These are phyloP conservation scores for Agrocybe pediades DNA, from an alignment of 768 basidiomycete species.

Conservation along the genomic window DNA sequence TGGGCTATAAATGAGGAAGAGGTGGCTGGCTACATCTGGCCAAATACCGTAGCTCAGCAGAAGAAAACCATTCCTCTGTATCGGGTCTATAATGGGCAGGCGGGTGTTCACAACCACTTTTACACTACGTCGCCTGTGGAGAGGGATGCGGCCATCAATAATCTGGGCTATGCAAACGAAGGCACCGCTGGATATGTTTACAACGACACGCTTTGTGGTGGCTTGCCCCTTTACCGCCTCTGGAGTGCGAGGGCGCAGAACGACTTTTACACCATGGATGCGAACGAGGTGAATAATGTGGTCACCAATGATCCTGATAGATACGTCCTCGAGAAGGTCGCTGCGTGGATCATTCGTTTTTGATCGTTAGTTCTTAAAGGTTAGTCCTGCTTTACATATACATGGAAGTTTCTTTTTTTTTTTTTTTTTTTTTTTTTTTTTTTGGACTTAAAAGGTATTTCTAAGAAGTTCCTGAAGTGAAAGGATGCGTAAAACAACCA, in stretches of 20 bases:
- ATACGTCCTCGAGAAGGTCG: too few species aligned
- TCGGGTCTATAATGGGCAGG: not conserved
- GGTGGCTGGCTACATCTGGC: not conserved
- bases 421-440: too few species aligned
- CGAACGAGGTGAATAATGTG: not conserved
- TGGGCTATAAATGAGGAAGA: not conserved
- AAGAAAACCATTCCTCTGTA: not conserved
- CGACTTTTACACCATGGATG: slow-evolving; percentile 5
- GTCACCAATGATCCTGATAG: too few species aligned
- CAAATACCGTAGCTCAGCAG: not conserved
- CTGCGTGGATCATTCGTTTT: too few species aligned
- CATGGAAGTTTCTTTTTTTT: too few species aligned
- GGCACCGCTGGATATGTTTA: slow-evolving; percentile 11
- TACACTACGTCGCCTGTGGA: slow-evolving; percentile 1
- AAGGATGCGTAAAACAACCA: too few species aligned
- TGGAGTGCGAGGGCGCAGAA: not conserved
- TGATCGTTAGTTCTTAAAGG: too few species aligned
- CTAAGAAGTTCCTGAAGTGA: too few species aligned
- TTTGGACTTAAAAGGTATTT: too few species aligned
- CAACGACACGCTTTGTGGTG: not conserved
- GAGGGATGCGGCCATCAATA: slow-evolving; percentile 1
- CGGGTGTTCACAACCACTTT: not conserved
- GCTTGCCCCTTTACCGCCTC: slow-evolving; percentile 3
- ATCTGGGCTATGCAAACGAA: slow-evolving; percentile 1
- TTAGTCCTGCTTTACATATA: too few species aligned